phyloP scores from a whole-genome alignment of 768 basidiomycete genomes.

The Amanita rimosa region DNA sequence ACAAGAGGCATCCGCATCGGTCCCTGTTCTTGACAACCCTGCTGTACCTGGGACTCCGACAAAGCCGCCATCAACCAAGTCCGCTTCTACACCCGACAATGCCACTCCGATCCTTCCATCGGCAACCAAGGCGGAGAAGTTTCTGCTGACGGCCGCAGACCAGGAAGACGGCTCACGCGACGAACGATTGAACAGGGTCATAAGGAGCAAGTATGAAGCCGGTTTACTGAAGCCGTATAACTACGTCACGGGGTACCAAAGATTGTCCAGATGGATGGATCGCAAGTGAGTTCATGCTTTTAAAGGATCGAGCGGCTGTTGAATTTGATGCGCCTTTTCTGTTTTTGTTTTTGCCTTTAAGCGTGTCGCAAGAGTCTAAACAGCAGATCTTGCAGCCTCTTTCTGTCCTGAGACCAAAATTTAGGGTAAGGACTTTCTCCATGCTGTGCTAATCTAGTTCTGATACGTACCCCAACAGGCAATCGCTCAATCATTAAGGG shows the following conservation, averaged over 20 bases:
- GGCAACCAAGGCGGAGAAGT: conserved; percentile 76
- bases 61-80: not conserved
- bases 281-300: conserved; percentile 45
- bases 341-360: conserved; percentile 16
- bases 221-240: conserved; percentile 92
- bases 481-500: conserved; percentile 74
- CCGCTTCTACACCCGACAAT: conserved; percentile 20
- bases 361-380: conserved; percentile 84
- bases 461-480: conserved; percentile 28
- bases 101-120: conserved; percentile 51
- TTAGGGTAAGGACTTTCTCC: conserved; percentile 45
- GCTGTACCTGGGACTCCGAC: not conserved
- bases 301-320: not conserved
- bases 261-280: conserved; percentile 92
- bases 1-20: not conserved
- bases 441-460: conserved; percentile 2
- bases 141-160: conserved; percentile 89
- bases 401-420: conserved; percentile 76
- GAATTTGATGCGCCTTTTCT: conserved; percentile 4
- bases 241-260: conserved; percentile 91
- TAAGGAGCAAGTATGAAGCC: conserved; percentile 94
- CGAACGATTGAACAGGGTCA: conserved; percentile 83
- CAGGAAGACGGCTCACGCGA: conserved; percentile 86
- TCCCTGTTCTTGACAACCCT: not conserved
- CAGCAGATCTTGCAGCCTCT: conserved; percentile 88